These are phyloP conservation scores for Ceratocystis ficicola DNA, from an alignment of 2,329 filamentous ascomycete genomes.

Conservation along the genomic window DNA sequence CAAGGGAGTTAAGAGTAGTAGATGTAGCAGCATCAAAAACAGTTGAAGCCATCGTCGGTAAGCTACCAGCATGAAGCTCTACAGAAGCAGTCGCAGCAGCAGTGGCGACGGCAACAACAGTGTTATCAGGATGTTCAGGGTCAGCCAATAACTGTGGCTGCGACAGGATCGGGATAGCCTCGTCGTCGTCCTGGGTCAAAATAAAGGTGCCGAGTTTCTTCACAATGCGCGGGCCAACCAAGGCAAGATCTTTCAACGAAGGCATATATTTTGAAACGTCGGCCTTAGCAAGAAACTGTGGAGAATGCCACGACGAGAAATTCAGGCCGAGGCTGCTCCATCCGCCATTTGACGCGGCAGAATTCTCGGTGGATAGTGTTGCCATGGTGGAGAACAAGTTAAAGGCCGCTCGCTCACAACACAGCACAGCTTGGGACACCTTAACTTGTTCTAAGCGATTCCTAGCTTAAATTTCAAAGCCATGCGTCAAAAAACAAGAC, in stretches of 20 bases:
- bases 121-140: not conserved
- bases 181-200: constrained; percentile 26
- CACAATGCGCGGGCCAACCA: constrained; percentile 57
- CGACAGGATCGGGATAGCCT: constrained; percentile 21
- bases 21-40: not conserved
- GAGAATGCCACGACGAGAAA: constrained; percentile 38
- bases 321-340: constrained; percentile 27
- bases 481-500: not conserved
- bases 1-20: constrained; percentile 12
- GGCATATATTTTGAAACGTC: constrained; percentile 50
- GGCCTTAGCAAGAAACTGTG: constrained; percentile 30
- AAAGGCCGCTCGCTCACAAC: not conserved
- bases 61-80: not conserved
- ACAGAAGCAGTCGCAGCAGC: not conserved
- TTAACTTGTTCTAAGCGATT: not conserved
- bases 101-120: not conserved
- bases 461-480: not conserved
- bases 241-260: constrained; percentile 55
- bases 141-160: constrained; percentile 6
- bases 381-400: constrained; percentile 1
- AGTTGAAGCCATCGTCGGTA: constrained; percentile 11
- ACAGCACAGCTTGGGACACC: not conserved
- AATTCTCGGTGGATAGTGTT: constrained; percentile 5
- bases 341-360: not conserved
- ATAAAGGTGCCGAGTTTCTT: constrained; percentile 55